A percentile compares a stretch with the other conserved stretches of the same genome.
Evolutionary conservation across 495 filamentous ascomycete genomes (phyloP).

Genomic region (Saxophila tyrrhenica): DNA sequence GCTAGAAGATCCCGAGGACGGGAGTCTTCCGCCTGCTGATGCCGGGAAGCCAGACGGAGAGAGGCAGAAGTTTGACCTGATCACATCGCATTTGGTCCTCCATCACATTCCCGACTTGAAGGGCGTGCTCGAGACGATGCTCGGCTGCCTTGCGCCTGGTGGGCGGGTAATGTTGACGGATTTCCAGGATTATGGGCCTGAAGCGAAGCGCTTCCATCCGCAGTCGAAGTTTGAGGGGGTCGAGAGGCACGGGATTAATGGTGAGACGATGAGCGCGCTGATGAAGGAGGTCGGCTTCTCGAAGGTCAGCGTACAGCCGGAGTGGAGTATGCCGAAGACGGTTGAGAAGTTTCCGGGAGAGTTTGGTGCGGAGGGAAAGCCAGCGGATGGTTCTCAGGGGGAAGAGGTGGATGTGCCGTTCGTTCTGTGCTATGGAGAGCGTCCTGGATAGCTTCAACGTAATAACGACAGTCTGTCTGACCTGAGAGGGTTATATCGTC

Average conservation of each 20-base stretch:
- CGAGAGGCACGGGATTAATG: slow-evolving; percentile 41
- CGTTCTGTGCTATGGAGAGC: slow-evolving; percentile 37
- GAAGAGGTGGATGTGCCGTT: slow-evolving; percentile 39
- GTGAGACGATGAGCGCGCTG: slow-evolving; percentile 29
- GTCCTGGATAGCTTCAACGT: background rate
- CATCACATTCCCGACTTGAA: slow-evolving; percentile 42
- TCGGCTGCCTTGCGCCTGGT: slow-evolving; percentile 35
- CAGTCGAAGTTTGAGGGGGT: slow-evolving; percentile 41
- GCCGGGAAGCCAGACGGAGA: slow-evolving; percentile 9
- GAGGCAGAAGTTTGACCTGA: slow-evolving; percentile 35
- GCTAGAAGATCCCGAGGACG: slow-evolving; percentile 29
- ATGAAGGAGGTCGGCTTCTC: slow-evolving; percentile 38
- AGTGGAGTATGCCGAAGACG: slow-evolving; percentile 36
- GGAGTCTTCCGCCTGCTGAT: background rate
- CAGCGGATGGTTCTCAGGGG: slow-evolving; percentile 14
- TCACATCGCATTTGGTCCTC: slow-evolving; percentile 41
- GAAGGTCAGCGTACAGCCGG: slow-evolving; percentile 33
- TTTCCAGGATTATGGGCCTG: slow-evolving; percentile 45
- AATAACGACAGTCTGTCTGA: no score
- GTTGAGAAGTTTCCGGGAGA: slow-evolving; percentile 31
- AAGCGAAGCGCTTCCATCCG: slow-evolving; percentile 41
- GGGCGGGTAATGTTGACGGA: slow-evolving; percentile 42
- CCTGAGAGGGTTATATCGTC: no score
- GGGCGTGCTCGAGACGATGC: slow-evolving; percentile 31
- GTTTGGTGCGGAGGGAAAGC: slow-evolving; percentile 12